Base-by-base conservation (phyloP, 1,284 basidiomycete species). In the Sphaerobolus stellatus region DNA sequence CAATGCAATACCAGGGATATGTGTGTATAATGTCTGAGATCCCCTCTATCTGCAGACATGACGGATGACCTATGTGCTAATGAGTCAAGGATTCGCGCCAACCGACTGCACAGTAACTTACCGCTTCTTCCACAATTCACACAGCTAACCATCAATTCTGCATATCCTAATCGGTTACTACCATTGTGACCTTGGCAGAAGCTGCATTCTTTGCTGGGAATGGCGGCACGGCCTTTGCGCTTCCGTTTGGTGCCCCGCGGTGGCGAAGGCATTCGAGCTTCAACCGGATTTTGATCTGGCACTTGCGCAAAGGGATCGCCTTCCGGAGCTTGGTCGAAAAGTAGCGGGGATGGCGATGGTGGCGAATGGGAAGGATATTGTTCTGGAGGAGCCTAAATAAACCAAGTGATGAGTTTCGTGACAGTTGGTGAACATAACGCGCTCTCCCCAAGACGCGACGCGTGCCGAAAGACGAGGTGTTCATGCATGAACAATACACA, bases 1-100 rank as follows among this genome's bases (percentile, higher is more conserved):
- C 92, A 51, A 85, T 81, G 68, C 96, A 99, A 60, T 82, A 81
- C 96, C 96, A 99, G 28, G 81, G 75, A 68, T 95, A 96, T 52
- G 79, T 77, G 54, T 77, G 74, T 47, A 90, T 71, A 13, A 82
- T 74, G 46, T 81, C 80, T 13, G 80, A 75, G 22, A 80, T 71
- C 31, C 72, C 64, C 56, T 69, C 68, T 54, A 87, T 71, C 56
- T 82, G 69, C 72, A 94, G 79, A 66, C 93, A 96, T 44, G 81
- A 83, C 7, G 87, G 86, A 68, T 96, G 93, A 28, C 85, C 90
- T 91, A 48, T 14, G 38, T 8, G 31, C 29, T n/a, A n/a, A 50
- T 54, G 22, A 50, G 30, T 31, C 22, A 25, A 41, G 48, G 46
- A 25, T 30, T 14, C 34, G 25, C 13, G 29, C 33, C 25, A 28